Conservation (phyloP, 306 rosid genomes). For the Quercus robur region DNA sequence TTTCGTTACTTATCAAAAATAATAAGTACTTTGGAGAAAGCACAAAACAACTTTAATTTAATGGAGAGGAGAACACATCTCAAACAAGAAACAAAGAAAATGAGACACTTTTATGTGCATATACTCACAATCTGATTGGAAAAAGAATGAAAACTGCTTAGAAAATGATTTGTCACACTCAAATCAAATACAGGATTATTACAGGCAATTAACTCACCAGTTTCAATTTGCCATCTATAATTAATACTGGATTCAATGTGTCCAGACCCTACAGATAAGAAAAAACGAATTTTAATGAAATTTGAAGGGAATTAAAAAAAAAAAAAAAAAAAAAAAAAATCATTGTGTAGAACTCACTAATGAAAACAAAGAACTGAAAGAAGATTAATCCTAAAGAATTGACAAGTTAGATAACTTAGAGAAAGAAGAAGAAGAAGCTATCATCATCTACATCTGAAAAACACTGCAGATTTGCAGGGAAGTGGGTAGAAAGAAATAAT, state of each 20-base stretch:
- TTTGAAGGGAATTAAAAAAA: neutral
- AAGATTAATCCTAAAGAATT: neutral
- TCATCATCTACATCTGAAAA: neutral
- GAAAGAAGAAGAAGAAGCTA: neutral
- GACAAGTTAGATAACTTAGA: neutral
- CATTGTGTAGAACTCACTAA: neutral
- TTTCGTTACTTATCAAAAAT: too few relatives aligned
- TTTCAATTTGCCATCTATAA: constrained; percentile 59
- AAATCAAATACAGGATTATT: neutral
- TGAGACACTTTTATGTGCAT: neutral
- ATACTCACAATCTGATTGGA: neutral
- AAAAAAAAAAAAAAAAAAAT: neutral
- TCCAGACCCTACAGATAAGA: constrained; percentile 60
- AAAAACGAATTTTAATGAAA: constrained; percentile 20
- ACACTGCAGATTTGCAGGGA: too few relatives aligned
- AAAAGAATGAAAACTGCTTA: neutral
- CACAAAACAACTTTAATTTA: neutral
- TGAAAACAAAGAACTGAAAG: neutral
- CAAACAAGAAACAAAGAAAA: neutral
- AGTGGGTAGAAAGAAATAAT: too few relatives aligned
- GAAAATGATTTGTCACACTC: neutral
- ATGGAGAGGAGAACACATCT: neutral
- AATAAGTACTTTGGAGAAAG: neutral
- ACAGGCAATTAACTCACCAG: constrained; percentile 47
- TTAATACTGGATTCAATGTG: constrained; percentile 66